Conservation (phyloP, 768 basidiomycete species). For the Tylopilus sp. region DNA sequence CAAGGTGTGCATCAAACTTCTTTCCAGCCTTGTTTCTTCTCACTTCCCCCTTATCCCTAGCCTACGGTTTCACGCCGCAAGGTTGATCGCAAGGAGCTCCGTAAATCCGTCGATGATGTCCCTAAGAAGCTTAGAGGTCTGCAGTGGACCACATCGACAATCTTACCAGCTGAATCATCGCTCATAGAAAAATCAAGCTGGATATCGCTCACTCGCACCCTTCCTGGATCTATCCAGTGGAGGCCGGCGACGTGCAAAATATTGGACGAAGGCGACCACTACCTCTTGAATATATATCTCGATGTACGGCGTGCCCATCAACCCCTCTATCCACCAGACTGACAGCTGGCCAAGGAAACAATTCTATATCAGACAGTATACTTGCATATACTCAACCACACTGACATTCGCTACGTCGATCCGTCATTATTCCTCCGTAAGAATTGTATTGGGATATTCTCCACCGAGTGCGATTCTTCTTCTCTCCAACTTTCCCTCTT, state of each 20-base stretch:
- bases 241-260: slow-evolving; percentile 69
- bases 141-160: slow-evolving; percentile 4
- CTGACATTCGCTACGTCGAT: slow-evolving; percentile 77
- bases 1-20: slow-evolving; percentile 45
- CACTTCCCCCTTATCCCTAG: slow-evolving; percentile 31
- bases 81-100: slow-evolving; percentile 47
- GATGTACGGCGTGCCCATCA: slow-evolving; percentile 48
- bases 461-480: slow-evolving; percentile 44
- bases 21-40: slow-evolving; percentile 3
- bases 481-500: slow-evolving; percentile 3
- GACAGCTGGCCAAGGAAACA: slow-evolving; percentile 49
- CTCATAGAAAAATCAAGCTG: slow-evolving; percentile 67
- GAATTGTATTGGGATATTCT: slow-evolving; percentile 71
- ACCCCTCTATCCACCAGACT: slow-evolving; percentile 1
- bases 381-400: slow-evolving; percentile 69
- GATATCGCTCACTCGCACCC: slow-evolving; percentile 54
- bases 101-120: slow-evolving; percentile 40
- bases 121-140: slow-evolving; percentile 60
- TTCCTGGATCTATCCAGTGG: slow-evolving; percentile 61
- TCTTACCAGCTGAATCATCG: neutral
- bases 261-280: slow-evolving; percentile 62
- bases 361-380: slow-evolving; percentile 71
- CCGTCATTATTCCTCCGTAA: slow-evolving; percentile 74
- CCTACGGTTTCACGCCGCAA: slow-evolving; percentile 50
- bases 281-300: slow-evolving; percentile 69